phyloP scores from a whole-genome alignment of 441 rosid genomes.

The Eutrema salsugineum region DNA sequence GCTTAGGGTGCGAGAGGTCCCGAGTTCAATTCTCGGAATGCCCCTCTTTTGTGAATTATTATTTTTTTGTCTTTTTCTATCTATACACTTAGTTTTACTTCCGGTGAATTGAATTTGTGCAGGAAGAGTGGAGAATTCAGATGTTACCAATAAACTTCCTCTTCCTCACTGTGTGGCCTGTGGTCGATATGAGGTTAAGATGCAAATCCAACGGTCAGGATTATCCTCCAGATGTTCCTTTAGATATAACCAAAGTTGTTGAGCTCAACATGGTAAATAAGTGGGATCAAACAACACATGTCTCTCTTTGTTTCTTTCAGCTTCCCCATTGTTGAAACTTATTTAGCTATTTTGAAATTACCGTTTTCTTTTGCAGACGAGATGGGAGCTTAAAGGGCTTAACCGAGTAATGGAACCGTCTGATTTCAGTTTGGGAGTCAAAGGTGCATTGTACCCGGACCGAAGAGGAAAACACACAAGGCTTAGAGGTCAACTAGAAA shows the following conservation, averaged over 20 bases:
- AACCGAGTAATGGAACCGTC: conserved; percentile 54
- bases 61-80: neutral
- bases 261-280: conserved; percentile 70
- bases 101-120: neutral
- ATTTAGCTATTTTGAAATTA: neutral
- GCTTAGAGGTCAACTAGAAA: conserved; percentile 76
- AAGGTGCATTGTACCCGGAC: conserved; percentile 71
- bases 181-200: conserved; percentile 76
- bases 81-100: neutral
- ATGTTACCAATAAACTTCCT: conserved; percentile 82
- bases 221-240: conserved; percentile 68
- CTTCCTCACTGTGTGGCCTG: conserved; percentile 72
- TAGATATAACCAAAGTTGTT: conserved; percentile 55
- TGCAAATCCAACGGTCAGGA: conserved; percentile 62
- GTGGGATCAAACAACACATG: neutral
- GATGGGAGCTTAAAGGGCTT: conserved; percentile 88
- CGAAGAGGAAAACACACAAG: conserved; percentile 45
- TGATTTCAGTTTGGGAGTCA: conserved; percentile 64
- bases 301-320: neutral
- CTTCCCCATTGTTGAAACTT: neutral
- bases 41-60: conserved; percentile 28
- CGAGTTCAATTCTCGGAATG: conserved; percentile 79
- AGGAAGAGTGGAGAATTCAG: conserved; percentile 91
- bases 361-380: conserved; percentile 41
- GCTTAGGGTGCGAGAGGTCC: conserved; percentile 90